Percentiles rank a stretch among this genome's conserved stretches.
Conservation (phyloP, 2,329 filamentous ascomycete species). For the Trichoderma lentiforme region DNA sequence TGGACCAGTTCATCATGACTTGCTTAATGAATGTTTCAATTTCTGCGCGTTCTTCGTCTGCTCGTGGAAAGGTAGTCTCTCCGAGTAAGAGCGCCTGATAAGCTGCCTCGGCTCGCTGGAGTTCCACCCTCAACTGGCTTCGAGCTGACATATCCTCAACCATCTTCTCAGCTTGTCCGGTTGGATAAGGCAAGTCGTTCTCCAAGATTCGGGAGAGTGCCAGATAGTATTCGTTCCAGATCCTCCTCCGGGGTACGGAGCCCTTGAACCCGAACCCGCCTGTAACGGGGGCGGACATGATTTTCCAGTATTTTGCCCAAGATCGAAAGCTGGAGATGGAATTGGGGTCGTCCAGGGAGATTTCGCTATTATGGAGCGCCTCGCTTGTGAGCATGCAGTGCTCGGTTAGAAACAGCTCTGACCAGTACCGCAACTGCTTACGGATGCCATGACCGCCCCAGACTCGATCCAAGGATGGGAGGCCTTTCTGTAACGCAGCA, state of each 20-base stretch:
- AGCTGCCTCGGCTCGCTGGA: slow-evolving; percentile 72
- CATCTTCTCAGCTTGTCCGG: slow-evolving; percentile 41
- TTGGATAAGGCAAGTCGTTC: slow-evolving; percentile 58
- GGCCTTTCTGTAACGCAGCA: slow-evolving; percentile 61
- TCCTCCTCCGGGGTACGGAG: slow-evolving; percentile 58
- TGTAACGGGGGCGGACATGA: slow-evolving; percentile 42
- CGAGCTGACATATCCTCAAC: slow-evolving; percentile 52
- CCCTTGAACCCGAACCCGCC: slow-evolving; percentile 59
- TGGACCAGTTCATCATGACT: slow-evolving; percentile 79
- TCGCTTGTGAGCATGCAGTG: slow-evolving; percentile 68
- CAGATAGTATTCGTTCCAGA: slow-evolving; percentile 85
- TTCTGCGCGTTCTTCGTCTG: slow-evolving; percentile 72
- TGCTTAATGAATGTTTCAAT: slow-evolving; percentile 79
- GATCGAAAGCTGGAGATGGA: slow-evolving; percentile 58
- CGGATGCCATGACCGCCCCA: slow-evolving; percentile 51
- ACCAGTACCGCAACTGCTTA: slow-evolving; percentile 71
- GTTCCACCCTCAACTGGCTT: slow-evolving; percentile 67
- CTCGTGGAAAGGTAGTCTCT: slow-evolving; percentile 80
- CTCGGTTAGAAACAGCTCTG: slow-evolving; percentile 72
- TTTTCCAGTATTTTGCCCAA: slow-evolving; percentile 69
- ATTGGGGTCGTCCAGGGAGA: slow-evolving; percentile 49
- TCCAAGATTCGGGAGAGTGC: slow-evolving; percentile 74
- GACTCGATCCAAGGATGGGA: slow-evolving; percentile 58
- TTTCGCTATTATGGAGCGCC: slow-evolving; percentile 50
- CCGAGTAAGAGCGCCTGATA: slow-evolving; percentile 77